Percentiles rank a stretch among this genome's conserved stretches.
Evolutionary conservation across 768 basidiomycete genomes (phyloP).

Genomic region (Boletus rex-veris): DNA sequence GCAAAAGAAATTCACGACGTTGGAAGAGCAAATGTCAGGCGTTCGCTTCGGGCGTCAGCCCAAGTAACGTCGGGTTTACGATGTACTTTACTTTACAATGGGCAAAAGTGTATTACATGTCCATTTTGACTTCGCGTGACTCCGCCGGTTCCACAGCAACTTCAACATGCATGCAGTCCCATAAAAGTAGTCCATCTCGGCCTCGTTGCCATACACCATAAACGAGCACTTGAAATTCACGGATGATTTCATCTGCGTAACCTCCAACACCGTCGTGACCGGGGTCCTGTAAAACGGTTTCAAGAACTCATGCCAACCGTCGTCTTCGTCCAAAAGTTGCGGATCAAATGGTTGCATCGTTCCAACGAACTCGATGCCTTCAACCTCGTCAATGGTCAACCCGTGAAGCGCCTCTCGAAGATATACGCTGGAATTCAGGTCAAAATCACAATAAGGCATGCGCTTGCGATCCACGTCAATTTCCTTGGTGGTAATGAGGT

Average conservation of each 20-base stretch:
- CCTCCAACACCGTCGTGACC: conserved; percentile 5
- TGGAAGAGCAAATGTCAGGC: too few species aligned
- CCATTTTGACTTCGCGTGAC: neutral
- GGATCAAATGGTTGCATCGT: neutral
- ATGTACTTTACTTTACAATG: too few species aligned
- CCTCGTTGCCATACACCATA: conserved; percentile 4
- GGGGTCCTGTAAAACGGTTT: neutral
- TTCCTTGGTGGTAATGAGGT: too few species aligned
- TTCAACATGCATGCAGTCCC: conserved; percentile 16
- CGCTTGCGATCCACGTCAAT: too few species aligned
- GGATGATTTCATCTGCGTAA: conserved; percentile 9
- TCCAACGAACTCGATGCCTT: neutral
- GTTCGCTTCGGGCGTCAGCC: too few species aligned
- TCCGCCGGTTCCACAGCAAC: conserved; percentile 2
- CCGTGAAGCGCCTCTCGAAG: too few species aligned
- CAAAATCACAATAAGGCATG: too few species aligned
- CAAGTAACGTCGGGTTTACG: too few species aligned
- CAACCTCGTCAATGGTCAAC: too few species aligned
- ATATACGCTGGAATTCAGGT: too few species aligned
- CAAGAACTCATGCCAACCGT: neutral
- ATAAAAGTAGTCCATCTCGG: conserved; percentile 5
- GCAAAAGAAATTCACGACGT: too few species aligned
- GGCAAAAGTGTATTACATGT: neutral
- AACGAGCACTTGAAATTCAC: neutral
- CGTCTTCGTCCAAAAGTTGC: neutral